Conservation (phyloP, 345 rosid genomes). For the Pelargonium nanum region DNA sequence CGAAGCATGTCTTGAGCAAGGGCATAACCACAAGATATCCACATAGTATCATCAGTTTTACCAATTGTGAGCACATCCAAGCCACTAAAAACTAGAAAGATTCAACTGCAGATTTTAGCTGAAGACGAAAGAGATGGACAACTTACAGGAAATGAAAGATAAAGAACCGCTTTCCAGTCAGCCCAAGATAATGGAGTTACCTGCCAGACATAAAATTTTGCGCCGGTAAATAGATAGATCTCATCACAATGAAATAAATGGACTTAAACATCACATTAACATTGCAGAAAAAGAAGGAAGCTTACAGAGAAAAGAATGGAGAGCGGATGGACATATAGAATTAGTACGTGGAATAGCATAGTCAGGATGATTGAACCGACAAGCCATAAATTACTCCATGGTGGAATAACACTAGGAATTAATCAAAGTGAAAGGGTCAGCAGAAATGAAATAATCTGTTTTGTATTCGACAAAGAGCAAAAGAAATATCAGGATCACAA, state of each 20-base stretch:
- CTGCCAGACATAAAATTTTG: slow-evolving; percentile 32
- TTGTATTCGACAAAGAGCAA: not conserved
- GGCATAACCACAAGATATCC: not conserved
- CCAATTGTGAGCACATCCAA: too few species aligned
- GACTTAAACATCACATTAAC: slow-evolving; percentile 3
- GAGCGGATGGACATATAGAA: slow-evolving; percentile 72
- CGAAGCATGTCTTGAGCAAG: not conserved
- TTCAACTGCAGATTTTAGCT: not conserved
- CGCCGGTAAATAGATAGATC: slow-evolving; percentile 9
- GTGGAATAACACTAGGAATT: slow-evolving; percentile 68
- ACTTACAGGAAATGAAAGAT: slow-evolving; percentile 95
- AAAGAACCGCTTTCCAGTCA: slow-evolving; percentile 73
- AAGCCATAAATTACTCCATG: slow-evolving; percentile 99
- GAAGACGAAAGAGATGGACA: not conserved
- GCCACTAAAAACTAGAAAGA: too few species aligned
- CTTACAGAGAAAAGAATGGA: slow-evolving; percentile 95
- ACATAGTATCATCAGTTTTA: too few species aligned
- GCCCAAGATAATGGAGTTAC: slow-evolving; percentile 92
- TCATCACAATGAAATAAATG: slow-evolving; percentile 5
- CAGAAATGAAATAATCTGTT: not conserved
- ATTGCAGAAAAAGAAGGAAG: slow-evolving; percentile 10
- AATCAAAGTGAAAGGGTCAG: not conserved
- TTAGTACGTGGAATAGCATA: slow-evolving; percentile 78
- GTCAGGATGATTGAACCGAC: slow-evolving; percentile 84
- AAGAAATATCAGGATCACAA: not conserved